Base-by-base conservation (phyloP, 495 filamentous ascomycete species). In the Lepraria neglecta region DNA sequence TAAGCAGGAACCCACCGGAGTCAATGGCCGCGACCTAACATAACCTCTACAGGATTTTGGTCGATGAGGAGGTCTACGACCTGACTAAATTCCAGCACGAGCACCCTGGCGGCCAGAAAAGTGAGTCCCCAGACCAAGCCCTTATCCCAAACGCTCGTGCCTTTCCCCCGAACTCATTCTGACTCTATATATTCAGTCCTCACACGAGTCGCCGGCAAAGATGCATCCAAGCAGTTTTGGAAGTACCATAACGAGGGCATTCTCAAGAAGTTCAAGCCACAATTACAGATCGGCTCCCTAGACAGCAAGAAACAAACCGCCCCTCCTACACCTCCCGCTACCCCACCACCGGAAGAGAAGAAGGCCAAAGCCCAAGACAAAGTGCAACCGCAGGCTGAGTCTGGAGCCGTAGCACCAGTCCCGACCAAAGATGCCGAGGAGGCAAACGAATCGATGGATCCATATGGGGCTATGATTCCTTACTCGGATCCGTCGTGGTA, bases 221-320 rank as follows among this genome's bases (percentile, higher is more conserved):
- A 99, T 67, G 94, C 94, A 19, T 92, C 89, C 30, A 92, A 95
- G 74, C 95, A 96, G 71, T 99, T 99, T 79, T 99, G 94, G 94
- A 99, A 97, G 76, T 97, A 98, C 73, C 94, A 98, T 80, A 98
- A 96, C 68, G 84, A 87, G 67, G 82, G 87, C 58, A 90, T 97
- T 65, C 80, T 97, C 67, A 97, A 97, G 78, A 98, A 97, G 73
- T 97, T 91, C 80, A 87, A 94, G 76, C 75, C 82, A 31, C 79
- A 89, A 72, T 83, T 99, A 55, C 88, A 91, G 70, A 81, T 99
- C 68, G 94, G 94, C 45, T 96, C 91, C 1, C 75, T 99, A 65
- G 85, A 97, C 71, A 85, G 83, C 70, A 97, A 97, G 77, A 86
- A 88, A 69, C 75, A 75, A 6, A 74, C 79, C 24, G 82, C 79